Conservation (phyloP, 1,284 basidiomycete species). For the Thecaphora thlaspeos region DNA sequence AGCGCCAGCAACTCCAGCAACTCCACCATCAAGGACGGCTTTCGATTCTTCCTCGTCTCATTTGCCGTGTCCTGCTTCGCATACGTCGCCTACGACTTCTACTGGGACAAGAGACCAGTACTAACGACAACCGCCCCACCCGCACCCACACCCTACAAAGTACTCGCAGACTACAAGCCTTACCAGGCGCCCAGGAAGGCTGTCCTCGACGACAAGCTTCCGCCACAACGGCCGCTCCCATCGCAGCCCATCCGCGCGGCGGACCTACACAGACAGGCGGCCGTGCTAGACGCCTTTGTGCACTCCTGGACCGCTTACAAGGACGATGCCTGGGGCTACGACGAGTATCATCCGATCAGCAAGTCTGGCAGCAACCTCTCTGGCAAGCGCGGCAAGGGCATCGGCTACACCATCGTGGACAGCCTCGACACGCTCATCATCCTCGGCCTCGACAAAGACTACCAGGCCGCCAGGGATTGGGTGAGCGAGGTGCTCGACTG, state of each 20-base stretch:
- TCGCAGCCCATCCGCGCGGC: conserved; percentile 24
- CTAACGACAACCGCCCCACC: no score
- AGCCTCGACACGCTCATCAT: conserved; percentile 75
- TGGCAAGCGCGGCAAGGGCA: conserved; percentile 26
- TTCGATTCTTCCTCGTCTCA: no score
- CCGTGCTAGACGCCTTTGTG: conserved; percentile 47
- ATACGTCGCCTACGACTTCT: no score
- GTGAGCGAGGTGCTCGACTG: conserved; percentile 71
- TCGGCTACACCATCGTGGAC: conserved; percentile 58
- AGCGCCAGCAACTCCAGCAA: no score
- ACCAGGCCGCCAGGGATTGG: conserved; percentile 75
- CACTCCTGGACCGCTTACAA: conserved; percentile 53
- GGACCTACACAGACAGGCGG: conserved; percentile 29
- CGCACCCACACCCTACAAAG: not conserved
- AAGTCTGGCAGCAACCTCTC: conserved; percentile 46
- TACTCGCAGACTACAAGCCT: not conserved
- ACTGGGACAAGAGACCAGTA: no score
- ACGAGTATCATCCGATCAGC: conserved; percentile 55
- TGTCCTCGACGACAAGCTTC: conserved; percentile 5
- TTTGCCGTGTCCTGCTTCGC: no score
- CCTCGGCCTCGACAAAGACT: conserved; percentile 79
- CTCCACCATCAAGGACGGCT: no score
- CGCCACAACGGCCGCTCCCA: conserved; percentile 32
- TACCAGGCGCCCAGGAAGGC: not conserved
- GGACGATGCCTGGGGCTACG: conserved; percentile 52